Evolutionary conservation across 2,329 filamentous ascomycete species (phyloP).

Genomic region (Neobulgaria alba): DNA sequence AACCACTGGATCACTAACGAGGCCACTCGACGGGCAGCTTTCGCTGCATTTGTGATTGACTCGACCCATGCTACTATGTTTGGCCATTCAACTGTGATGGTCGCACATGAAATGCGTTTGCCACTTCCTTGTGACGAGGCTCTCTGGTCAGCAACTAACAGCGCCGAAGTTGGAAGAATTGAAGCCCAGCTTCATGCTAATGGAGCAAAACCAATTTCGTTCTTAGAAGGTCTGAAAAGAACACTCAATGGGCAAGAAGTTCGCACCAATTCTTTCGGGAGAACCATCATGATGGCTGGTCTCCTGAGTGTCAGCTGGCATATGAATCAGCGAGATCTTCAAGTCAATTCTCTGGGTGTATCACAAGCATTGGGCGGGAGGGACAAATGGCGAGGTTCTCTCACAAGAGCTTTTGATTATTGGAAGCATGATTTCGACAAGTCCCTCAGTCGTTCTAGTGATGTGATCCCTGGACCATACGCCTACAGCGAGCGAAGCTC

Average conservation of each 20-base stretch:
- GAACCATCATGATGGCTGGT: conserved; percentile 89
- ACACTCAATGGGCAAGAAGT: conserved; percentile 82
- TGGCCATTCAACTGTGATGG: conserved; percentile 93
- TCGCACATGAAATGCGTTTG: conserved; percentile 87
- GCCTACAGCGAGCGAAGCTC: conserved; percentile 52
- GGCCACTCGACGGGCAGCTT: conserved; percentile 79
- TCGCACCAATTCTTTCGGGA: conserved; percentile 85
- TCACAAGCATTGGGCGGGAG: conserved; percentile 73
- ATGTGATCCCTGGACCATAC: conserved; percentile 44
- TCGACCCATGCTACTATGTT: conserved; percentile 98
- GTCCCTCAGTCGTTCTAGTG: conserved; percentile 53
- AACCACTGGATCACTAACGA: conserved; percentile 93
- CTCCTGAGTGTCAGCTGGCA: conserved; percentile 93
- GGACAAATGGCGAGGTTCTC: conserved; percentile 80
- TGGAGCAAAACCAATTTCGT: conserved; percentile 75
- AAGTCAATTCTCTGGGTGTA: conserved; percentile 78
- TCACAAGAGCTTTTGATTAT: conserved; percentile 83
- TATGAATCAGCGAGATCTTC: conserved; percentile 91
- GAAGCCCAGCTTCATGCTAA: conserved; percentile 74
- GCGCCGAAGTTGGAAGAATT: conserved; percentile 74
- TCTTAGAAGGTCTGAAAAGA: conserved; percentile 83
- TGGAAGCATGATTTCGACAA: conserved; percentile 93
- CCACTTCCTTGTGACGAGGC: conserved; percentile 88
- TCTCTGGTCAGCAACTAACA: conserved; percentile 84
- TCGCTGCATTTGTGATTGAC: conserved; percentile 90